A percentile compares a stretch with the other conserved stretches of the same genome.
Conservation (phyloP, 768 basidiomycete genomes). For the Lyophyllum decastes region DNA sequence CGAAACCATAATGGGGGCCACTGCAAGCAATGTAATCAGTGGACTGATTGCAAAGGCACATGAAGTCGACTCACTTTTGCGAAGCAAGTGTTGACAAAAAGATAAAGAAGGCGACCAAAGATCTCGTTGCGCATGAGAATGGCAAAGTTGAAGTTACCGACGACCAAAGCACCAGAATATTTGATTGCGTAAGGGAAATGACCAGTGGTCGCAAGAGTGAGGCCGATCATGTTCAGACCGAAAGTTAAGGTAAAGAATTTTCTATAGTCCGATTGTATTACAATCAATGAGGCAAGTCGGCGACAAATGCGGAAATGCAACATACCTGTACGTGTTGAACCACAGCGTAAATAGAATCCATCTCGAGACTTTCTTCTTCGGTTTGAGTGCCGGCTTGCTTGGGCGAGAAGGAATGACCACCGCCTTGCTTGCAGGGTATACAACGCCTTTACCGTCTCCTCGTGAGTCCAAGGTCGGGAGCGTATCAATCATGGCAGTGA, state of each 20-base stretch:
- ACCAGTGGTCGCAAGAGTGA: conserved; percentile 62
- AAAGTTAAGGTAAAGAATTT: conserved; percentile 71
- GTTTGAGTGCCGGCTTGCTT: conserved; percentile 21
- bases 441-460: conserved; percentile 43
- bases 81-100: conserved; percentile 66
- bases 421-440: conserved; percentile 34
- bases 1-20: conserved; percentile 77
- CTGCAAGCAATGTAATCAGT: conserved; percentile 29
- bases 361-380: conserved; percentile 53
- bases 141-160: conserved; percentile 71
- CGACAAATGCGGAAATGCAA: background rate
- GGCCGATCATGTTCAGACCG: conserved; percentile 60
- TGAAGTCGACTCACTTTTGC: conserved; percentile 51
- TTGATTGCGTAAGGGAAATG: conserved; percentile 63
- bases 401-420: conserved; percentile 32
- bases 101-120: conserved; percentile 70
- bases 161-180: conserved; percentile 66
- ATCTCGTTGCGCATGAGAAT: conserved; percentile 79
- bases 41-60: background rate
- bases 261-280: conserved; percentile 30
- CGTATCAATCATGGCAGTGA: conserved; percentile 6
- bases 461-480: conserved; percentile 25
- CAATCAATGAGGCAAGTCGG: background rate
- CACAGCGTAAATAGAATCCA: conserved; percentile 63
- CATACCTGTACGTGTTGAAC: conserved; percentile 74